Conservation (phyloP, 2,329 filamentous ascomycete genomes). For the Pseudovirgaria hyperparasitica region DNA sequence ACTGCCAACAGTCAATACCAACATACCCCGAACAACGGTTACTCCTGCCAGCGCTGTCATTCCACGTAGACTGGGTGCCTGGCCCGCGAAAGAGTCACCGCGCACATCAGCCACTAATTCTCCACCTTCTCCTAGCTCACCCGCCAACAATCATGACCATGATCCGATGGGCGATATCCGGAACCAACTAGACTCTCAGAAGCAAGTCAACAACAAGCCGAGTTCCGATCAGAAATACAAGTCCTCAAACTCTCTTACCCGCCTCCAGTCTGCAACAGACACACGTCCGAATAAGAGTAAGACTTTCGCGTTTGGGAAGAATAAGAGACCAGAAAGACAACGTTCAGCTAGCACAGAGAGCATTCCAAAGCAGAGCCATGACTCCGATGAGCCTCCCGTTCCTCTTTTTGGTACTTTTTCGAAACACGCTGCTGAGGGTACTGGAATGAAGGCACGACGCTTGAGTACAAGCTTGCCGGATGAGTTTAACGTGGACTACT, state of each 20-base stretch:
- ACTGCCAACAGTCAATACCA: conserved; percentile 14
- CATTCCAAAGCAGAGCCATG: conserved; percentile 12
- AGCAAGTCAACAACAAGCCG: too few relatives aligned
- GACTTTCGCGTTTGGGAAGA: too few relatives aligned
- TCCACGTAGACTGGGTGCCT: conserved; percentile 15
- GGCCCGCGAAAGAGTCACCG: conserved; percentile 21
- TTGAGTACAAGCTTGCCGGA: conserved; percentile 63
- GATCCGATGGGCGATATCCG: too few relatives aligned
- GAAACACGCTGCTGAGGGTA: conserved; percentile 49
- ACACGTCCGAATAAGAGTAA: too few relatives aligned
- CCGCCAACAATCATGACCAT: conserved; percentile 18
- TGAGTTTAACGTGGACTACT: conserved; percentile 59
- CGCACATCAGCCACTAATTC: conserved; percentile 23
- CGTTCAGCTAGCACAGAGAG: conserved; percentile 25
- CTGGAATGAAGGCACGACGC: conserved; percentile 65
- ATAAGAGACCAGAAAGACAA: conserved; percentile 13
- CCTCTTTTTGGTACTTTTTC: conserved; percentile 23
- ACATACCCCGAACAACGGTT: conserved; percentile 14
- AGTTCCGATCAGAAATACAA: too few relatives aligned
- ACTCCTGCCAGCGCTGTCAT: conserved; percentile 12
- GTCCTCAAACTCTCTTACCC: too few relatives aligned
- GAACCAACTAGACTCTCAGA: too few relatives aligned
- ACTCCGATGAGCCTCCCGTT: conserved; percentile 10
- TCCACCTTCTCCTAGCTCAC: conserved; percentile 23
- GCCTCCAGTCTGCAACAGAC: too few relatives aligned